Evolutionary conservation across 164 flowering plant species (phyloP).

Genomic region (Kingdonia uniflora): DNA sequence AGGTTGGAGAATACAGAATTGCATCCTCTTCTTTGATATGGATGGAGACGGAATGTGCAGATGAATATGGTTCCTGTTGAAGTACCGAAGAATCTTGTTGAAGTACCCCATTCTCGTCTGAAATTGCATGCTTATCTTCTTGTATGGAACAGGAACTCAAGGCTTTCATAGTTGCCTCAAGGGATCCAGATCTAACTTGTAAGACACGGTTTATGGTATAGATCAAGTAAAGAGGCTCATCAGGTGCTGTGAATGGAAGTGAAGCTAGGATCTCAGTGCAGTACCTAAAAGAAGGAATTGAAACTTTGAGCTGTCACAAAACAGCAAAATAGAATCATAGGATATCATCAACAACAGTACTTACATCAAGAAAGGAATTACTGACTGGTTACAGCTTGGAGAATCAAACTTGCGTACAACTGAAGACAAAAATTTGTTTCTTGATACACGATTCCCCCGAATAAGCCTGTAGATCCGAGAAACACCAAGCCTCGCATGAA

Average conservation of each 20-base stretch:
- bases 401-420: conserved; percentile 82
- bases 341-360: conserved; percentile 19
- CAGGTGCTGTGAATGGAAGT: conserved; percentile 75
- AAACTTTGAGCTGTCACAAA: not conserved
- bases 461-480: conserved; percentile 90
- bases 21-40: conserved; percentile 22
- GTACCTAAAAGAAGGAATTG: conserved; percentile 38
- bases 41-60: conserved; percentile 10
- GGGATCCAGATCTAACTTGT: conserved; percentile 82
- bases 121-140: conserved; percentile 19
- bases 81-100: conserved; percentile 34
- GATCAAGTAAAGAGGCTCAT: conserved; percentile 91
- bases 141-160: conserved; percentile 30
- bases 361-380: conserved; percentile 71
- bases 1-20: conserved; percentile 12
- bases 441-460: conserved; percentile 79
- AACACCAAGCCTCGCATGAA: conserved; percentile 68
- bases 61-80: conserved; percentile 18
- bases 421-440: conserved; percentile 94
- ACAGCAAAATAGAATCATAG: not conserved
- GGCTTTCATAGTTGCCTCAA: conserved; percentile 82
- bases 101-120: no score
- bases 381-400: conserved; percentile 38
- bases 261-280: conserved; percentile 85
- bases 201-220: conserved; percentile 80